Evolutionary conservation across 2,329 filamentous ascomycete genomes (phyloP), one percentile per base, ranked within the genome.

Genomic region (Coniochaeta sp.): DNA sequence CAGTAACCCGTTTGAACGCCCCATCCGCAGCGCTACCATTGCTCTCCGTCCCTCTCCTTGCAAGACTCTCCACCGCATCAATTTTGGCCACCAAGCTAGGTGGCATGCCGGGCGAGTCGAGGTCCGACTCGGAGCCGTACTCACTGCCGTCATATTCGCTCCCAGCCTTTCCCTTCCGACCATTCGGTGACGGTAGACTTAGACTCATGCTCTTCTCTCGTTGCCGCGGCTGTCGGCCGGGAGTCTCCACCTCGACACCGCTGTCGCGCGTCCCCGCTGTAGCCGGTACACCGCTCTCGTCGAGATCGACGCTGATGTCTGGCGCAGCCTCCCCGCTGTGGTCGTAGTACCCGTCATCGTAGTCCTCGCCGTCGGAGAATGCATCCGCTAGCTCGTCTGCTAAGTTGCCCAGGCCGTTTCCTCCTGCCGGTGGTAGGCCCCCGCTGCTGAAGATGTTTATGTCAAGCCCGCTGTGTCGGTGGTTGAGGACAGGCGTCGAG

Each of bases 351-450:
- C 72, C 77, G 50, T 81, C 76, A 60, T 76, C 75, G 57, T 79
- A 77, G 36, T 81, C 79, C 22, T 80, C 81, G n/a, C 77, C 80
- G 43, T 83, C 84, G 9, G 85, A 88, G 36, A 89, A 85, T 4
- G 87, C 86, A 68, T 89, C 89, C 1, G 88, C 90, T 56, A 95
- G 77, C 73, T 95, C 90, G 72, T 93, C 90, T 1, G 90, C 90
- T 57, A 95, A 73, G 66, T 91, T 93, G 34, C 90, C 90, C 63
- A 91, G 77, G 9, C 88, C 87, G 63, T 84, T 84, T 57, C 75
- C 76, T 2, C 26, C 47, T 31, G 22, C 14, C 24, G 71, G 71
- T 2, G 72, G 72, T 40, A 73, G 79, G 40, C 67, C 62, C n/a
- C 64, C 70, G 60, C 70, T 72, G 61, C 74, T 72, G 56, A 81